Conservation (phyloP, 2,329 filamentous ascomycete species). For the Talaromyces sp. region DNA sequence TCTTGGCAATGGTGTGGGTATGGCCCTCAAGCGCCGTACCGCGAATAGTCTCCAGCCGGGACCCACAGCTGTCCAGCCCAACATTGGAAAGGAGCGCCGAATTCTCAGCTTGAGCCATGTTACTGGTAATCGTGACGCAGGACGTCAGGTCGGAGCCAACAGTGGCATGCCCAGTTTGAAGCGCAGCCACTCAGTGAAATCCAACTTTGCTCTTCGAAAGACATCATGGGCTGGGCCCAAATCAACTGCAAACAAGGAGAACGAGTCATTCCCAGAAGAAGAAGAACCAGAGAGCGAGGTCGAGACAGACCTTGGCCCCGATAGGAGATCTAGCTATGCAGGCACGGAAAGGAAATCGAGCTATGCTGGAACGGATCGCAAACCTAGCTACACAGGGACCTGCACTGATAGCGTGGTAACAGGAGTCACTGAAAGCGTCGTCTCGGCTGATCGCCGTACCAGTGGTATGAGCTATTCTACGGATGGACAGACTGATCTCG, state of each 20-base stretch:
- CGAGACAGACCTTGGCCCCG: constrained; percentile 56
- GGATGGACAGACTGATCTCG: constrained; percentile 25
- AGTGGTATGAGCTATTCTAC: constrained; percentile 43
- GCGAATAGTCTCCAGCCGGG: constrained; percentile 44
- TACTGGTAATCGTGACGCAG: constrained; percentile 64
- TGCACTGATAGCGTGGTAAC: constrained; percentile 44
- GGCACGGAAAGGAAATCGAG: constrained; percentile 30
- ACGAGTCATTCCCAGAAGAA: constrained; percentile 63
- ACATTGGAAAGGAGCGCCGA: constrained; percentile 65
- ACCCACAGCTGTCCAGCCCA: constrained; percentile 49
- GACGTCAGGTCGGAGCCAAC: constrained; percentile 38
- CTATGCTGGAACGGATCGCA: constrained; percentile 35
- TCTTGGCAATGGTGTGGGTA: constrained; percentile 47
- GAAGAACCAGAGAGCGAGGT: constrained; percentile 56
- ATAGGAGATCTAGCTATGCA: constrained; percentile 48
- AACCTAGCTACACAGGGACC: constrained; percentile 35
- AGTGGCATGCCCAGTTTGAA: constrained; percentile 63
- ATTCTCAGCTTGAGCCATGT: constrained; percentile 93
- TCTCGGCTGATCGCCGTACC: constrained; percentile 42
- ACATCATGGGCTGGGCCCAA: constrained; percentile 66
- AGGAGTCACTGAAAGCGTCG: constrained; percentile 42
- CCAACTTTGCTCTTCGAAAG: constrained; percentile 64
- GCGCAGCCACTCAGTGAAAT: constrained; percentile 77
- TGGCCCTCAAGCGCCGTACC: constrained; percentile 56
- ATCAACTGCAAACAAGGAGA: constrained; percentile 60